Evolutionary conservation across 2,329 filamentous ascomycete species (phyloP).

Genomic region (Arthrobotrys musiformis): DNA sequence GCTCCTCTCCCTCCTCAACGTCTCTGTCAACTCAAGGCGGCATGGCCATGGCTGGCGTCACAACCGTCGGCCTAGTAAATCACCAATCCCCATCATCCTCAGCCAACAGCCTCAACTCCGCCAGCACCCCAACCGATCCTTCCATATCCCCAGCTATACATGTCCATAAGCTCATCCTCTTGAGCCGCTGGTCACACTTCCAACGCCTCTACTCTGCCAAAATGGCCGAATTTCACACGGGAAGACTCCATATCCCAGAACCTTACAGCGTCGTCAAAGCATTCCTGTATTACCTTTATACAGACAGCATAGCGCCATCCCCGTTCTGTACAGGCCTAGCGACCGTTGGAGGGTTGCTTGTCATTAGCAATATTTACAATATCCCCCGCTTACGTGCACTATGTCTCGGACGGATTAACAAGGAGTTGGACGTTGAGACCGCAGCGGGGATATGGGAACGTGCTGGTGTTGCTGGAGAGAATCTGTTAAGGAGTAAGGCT

Average conservation of each 20-base stretch:
- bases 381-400: conserved; percentile 91
- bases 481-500: conserved; percentile 90
- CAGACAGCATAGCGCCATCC: conserved; percentile 81
- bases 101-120: conserved; percentile 34
- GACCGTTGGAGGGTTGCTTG: conserved; percentile 91
- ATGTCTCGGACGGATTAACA: conserved; percentile 87
- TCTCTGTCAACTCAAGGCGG: conserved; percentile 19
- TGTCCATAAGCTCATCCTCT: conserved; percentile 92
- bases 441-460: conserved; percentile 97
- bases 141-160: conserved; percentile 75
- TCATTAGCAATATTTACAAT: conserved; percentile 98
- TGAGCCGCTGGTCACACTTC: conserved; percentile 97
- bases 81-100: conserved; percentile 33
- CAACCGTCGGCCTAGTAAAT: background rate
- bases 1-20: conserved; percentile 20
- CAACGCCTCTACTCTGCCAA: conserved; percentile 88
- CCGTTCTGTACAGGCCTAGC: conserved; percentile 73
- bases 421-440: conserved; percentile 92
- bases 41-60: conserved; percentile 16
- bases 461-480: conserved; percentile 86
- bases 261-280: conserved; percentile 93
- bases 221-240: conserved; percentile 97
- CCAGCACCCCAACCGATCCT: conserved; percentile 59
- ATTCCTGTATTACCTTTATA: conserved; percentile 96
- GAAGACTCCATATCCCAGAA: conserved; percentile 97